Evolutionary conservation across 2,329 filamentous ascomycete species (phyloP), one percentile per base, ranked within the genome.

Genomic region (Exophiala xenobiotica): DNA sequence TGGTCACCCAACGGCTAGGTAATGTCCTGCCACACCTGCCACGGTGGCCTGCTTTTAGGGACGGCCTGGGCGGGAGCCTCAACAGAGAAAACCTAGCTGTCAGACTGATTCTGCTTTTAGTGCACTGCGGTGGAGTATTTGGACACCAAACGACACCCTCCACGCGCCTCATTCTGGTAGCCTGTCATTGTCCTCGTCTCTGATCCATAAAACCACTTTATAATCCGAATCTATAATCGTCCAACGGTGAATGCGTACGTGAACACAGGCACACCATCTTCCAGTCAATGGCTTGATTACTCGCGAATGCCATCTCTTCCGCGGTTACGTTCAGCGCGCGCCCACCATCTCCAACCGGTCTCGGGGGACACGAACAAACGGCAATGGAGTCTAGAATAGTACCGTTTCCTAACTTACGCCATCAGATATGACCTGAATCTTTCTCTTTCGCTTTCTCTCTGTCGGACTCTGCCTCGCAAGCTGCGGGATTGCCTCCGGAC

Each of bases 131-230:
- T 38, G 19, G 35, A 40, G 27, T 35, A 23, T 45, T 31, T 6
- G 11, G 16, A 3, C 26, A 19, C 8, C 19, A 20, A 29, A 23
- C 14, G 19, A 29, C 24, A 16, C 18, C 6, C 12, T n/a, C 26
- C 9, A 4, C 16, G 6, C 20, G 11, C 19, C 29, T 27, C 19
- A 7, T 20, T 27, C 20, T 38, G 18, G 46, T 29, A 50, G 39
- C 47, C 47, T 50, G 39, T 44, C 23, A 23, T 50, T 38, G n/a
- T 35, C n/a, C 12, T 42, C 24, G 20, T 22, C n/a, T 23, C 18
- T 3, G 9, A 18, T 16, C 23, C 23, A 4, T 44, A 3, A 22
- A 29, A 14, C 33, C n/a, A 11, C 20, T 14, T 12, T 20, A 19
- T 35, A 46, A 20, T 20, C 12, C 4, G 11, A 18, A 24, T 44